Evolutionary conservation across 148 eudicot genomes (phyloP), one percentile per base, ranked within the genome.

Genomic region (Fagopyrum esculentum): DNA sequence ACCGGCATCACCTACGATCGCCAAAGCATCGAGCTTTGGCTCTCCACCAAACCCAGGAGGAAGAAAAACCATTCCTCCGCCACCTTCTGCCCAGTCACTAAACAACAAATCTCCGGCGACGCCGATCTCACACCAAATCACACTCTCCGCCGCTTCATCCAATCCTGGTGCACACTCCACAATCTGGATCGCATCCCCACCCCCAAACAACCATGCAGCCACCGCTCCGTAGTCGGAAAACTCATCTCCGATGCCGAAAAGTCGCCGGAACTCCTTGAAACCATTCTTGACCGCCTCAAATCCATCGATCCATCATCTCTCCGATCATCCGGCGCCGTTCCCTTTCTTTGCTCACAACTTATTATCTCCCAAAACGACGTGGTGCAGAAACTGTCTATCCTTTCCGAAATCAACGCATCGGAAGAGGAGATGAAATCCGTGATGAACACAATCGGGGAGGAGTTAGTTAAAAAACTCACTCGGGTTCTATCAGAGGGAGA

Each of bases 1-100:
- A 85, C 97, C 0, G 99, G 99, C 0, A 92, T 95, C 50, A 90
- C 99, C 0, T 95, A 86, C 66, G 99, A 95, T 78, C 57, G 99
- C 13, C 86, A 81, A 0, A 83, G 72, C 78, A 92, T 95, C 2
- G 91, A 95, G 54, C 85, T 22, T 57, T 95, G 99, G 99, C 76
- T 84, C 9, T 76, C 86, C 16, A 63, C 15, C 45, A 63, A 12
- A 6, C 45, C 29, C 45, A 63, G 4, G 40, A 29, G 26, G 69
- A 30, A 29, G 45, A 47, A 35, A 35, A 35, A 35, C 40, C 40
- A 35, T 35, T 35, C 82, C 0, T 76, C 84, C 77, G 84, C 78
- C 78, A 61, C 78, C 10, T 80, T 81, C 11, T 95, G 98, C 64
- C 98, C 98, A 0, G 86, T 85, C 17, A 89, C 98, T 10, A 93